Base-by-base conservation (phyloP, 2,329 filamentous ascomycete species). In the Fusarium scirpi region DNA sequence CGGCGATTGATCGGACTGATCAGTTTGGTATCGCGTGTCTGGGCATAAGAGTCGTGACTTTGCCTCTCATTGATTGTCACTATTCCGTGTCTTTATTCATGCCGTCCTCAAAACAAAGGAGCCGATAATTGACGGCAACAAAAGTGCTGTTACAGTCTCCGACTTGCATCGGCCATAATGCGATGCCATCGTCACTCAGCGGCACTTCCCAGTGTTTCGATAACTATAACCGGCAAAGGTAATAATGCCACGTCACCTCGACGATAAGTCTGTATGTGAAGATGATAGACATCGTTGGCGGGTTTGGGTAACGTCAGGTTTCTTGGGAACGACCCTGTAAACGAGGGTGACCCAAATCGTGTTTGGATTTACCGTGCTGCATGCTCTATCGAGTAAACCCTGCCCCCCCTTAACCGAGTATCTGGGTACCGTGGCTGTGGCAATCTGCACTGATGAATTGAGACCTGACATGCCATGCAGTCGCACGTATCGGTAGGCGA, bases 371-470 rank as follows among this genome's bases (percentile, higher is more conserved):
- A 67, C 63, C 54, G 45, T 66, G 58, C 57, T 74, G 73, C 73
- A 73, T 73, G 65, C 71, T 70, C 58, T 73, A 66, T 72, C 45
- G 56, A 69, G 34, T 57, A 32, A 58, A 65, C 64, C 73, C 71
- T 68, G 65, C 46, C 55, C 69, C 63, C 66, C 70, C 67, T 63
- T 70, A 74, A 71, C 73, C 73, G 72, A 75, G 65, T 70, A 69
- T 65, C 62, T 74, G 73, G 73, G 69, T 71, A 66, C 53, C 53
- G 66, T 74, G 62, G 60, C 62, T 66, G 55, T 66, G 55, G 65
- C 65, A 74, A 73, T 65, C 44, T 61, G 54, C 65, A 65, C 53
- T 62, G 46, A 62, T 44, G 60, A 66, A 56, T 70, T 73, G 65
- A 68, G 53, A 65, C 59, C 62, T 44, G 54, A 61, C 47, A 58